Base-by-base conservation (phyloP, 2,329 filamentous ascomycete genomes). In the Sclerotinia glacialis region DNA sequence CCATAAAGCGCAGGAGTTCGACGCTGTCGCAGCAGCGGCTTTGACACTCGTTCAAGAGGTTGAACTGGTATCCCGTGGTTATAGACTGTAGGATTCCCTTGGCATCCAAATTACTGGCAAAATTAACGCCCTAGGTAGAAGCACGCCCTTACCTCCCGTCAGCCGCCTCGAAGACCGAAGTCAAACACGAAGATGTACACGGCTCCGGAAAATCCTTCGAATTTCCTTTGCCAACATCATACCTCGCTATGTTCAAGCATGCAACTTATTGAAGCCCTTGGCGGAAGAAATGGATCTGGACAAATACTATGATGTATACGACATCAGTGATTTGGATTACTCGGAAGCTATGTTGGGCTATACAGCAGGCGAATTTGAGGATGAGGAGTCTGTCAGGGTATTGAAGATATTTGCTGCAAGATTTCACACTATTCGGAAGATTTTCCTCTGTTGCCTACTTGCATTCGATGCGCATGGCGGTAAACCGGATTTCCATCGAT, bases 31-130 rank as follows among this genome's bases (percentile, higher is more conserved):
- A 50, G 88, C 88, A 49, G 89, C 91, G 42, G 90, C 91, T 2
- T 82, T 97, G 65, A 87, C 90, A 47, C 84, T 97, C 68, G 89
- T 97, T 69, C 93, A 97, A 77, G 93, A 97, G 78, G 93, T 97
- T n/a, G 93, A 97, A 79, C 83, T 97, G 42, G 93, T 97, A 34
- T 96, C 93, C 40, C 87, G 93, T 72, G 93, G 93, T 28, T 97
- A 96, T 78, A 85, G 91, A 79, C 83, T 97, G 87, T 92, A 78
- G 77, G 88, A 80, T 42, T 2, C n/a, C 26, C 46, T 11, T 47
- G 28, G 23, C 53, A 21, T 44, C 4, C 16, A 23, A 46, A 26
- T 55, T 9, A 21, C 47, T 2, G 40, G 16, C 31, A n/a, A n/a
- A 46, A 64, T 67, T 74, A 61, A 74, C 28, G 55, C 11, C 16